Percentiles rank a stretch among this genome's conserved stretches.
phyloP scores from a whole-genome alignment of 2,329 filamentous ascomycete genomes.

The Trematosphaeria pertusa region DNA sequence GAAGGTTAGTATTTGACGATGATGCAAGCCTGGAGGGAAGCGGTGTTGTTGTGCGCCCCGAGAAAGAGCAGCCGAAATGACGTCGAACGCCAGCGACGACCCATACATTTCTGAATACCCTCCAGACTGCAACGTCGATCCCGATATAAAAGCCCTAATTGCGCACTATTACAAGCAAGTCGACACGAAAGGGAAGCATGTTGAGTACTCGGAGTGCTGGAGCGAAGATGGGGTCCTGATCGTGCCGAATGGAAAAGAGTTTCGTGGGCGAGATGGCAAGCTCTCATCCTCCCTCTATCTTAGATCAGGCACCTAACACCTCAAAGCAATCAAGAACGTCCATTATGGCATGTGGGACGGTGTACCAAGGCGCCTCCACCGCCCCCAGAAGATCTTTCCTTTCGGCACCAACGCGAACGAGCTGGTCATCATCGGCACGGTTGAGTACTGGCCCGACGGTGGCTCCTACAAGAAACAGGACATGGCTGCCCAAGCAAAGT shows the following conservation, averaged over 20 bases:
- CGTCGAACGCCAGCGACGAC: constrained; percentile 5
- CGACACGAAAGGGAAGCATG: constrained; percentile 12
- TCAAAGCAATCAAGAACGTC: constrained; percentile 7
- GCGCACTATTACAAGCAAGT: constrained; percentile 16
- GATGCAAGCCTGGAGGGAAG: background rate
- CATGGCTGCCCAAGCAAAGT: constrained; percentile 16
- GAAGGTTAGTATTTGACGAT: background rate
- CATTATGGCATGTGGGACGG: constrained; percentile 16
- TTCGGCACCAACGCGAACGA: constrained; percentile 11
- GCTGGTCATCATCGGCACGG: constrained; percentile 11
- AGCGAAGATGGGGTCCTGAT: constrained; percentile 15
- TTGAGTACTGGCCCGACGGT: constrained; percentile 14
- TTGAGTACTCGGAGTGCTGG: constrained; percentile 16
- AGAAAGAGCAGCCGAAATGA: constrained; percentile 2
- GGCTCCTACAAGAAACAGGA: constrained; percentile 12
- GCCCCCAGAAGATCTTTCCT: constrained; percentile 11
- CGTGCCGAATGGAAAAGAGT: constrained; percentile 11
- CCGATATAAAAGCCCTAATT: constrained; percentile 15
- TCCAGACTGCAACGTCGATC: constrained; percentile 7
- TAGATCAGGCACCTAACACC: background rate
- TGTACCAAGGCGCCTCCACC: constrained; percentile 13
- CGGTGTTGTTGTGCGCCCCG: background rate
- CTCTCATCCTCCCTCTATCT: background rate
- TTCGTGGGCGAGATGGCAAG: constrained; percentile 12
- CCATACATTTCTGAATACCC: constrained; percentile 16